Evolutionary conservation across 805 yeast species (phyloP), one percentile per base, ranked within the genome.

Genomic region (Myxozyma neglecta): DNA sequence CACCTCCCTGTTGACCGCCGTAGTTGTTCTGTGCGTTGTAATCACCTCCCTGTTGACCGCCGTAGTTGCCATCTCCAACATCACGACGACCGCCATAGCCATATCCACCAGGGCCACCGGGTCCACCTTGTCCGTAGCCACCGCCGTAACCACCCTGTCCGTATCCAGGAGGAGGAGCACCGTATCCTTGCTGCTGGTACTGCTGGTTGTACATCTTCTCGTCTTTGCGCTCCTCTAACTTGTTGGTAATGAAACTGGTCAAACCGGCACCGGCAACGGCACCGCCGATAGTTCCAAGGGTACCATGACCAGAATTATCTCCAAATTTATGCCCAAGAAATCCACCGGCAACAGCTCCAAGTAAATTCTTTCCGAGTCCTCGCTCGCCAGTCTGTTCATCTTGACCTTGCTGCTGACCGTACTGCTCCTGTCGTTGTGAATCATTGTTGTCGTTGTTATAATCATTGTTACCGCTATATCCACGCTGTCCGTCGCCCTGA

Each of bases 241-340:
- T 34, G 39, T 42, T 43, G 14, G 55, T 13, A 51, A 55, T 40
- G 50, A 53, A 14, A 14, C 48, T 34, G 2, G 67, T 63, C 48
- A 61, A 7, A 14, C 52, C 54, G 37, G 57, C 66, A 37, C 65
- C 66, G 8, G 58, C 64, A 18, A 56, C 57, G n/a, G 63, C 66
- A 20, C 65, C 66, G 29, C 66, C 66, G 20, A 63, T 18, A n/a
- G 59, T 50, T 13, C 65, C 66, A 16, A 63, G 53, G 7, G 51
- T 50, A 50, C 66, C 66, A 39, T 61, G 66, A 37, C 64, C 64
- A 5, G 57, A 45, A 24, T n/a, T 34, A 40, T 53, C 35, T 42
- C 67, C 64, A 34, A 56, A 16, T 51, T 62, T 63, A 56, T 62
- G 63, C 24, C 67, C 64, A n/a, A 63, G 16, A 34, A 55, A 40